phyloP scores from a whole-genome alignment of 1,284 basidiomycete genomes.

The Microbotryum scabiosae region DNA sequence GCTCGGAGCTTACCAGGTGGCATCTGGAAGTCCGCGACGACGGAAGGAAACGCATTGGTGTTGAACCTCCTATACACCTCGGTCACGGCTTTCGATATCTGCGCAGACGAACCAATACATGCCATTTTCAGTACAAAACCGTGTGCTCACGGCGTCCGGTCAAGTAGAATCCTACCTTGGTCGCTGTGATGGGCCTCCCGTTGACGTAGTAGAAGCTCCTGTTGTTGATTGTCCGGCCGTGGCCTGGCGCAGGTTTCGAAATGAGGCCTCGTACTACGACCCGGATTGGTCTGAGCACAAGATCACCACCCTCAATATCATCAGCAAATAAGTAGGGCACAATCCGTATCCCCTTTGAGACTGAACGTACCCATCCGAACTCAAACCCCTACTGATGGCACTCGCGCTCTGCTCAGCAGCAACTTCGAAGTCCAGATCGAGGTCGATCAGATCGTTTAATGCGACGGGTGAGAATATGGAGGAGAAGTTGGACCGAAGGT shows the following conservation, averaged over 20 bases:
- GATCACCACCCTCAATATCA: neutral
- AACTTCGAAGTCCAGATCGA: conserved; percentile 63
- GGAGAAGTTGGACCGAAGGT: conserved; percentile 58
- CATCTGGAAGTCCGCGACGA: conserved; percentile 73
- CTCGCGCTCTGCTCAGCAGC: conserved; percentile 50
- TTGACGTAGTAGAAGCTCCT: conserved; percentile 93
- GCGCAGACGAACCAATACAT: conserved; percentile 2
- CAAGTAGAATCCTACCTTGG: conserved; percentile 50
- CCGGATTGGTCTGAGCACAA: conserved; percentile 16
- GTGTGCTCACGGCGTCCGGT: neutral
- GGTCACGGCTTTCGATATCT: conserved; percentile 79
- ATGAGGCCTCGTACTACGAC: conserved; percentile 65
- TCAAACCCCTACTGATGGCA: conserved; percentile 21
- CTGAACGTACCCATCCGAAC: no score
- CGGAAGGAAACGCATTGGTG: conserved; percentile 66
- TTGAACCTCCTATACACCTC: conserved; percentile 83
- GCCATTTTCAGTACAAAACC: neutral
- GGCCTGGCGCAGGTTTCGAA: conserved; percentile 63
- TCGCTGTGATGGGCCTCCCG: conserved; percentile 73
- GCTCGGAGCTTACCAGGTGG: conserved; percentile 52
- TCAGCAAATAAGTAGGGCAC: no score
- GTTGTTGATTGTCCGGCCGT: conserved; percentile 69
- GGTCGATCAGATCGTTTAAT: conserved; percentile 62
- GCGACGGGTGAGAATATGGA: conserved; percentile 79
- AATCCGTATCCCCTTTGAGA: no score